Evolutionary conservation across 2,329 filamentous ascomycete genomes (phyloP).

Genomic region (Scedosporium minutisporum): DNA sequence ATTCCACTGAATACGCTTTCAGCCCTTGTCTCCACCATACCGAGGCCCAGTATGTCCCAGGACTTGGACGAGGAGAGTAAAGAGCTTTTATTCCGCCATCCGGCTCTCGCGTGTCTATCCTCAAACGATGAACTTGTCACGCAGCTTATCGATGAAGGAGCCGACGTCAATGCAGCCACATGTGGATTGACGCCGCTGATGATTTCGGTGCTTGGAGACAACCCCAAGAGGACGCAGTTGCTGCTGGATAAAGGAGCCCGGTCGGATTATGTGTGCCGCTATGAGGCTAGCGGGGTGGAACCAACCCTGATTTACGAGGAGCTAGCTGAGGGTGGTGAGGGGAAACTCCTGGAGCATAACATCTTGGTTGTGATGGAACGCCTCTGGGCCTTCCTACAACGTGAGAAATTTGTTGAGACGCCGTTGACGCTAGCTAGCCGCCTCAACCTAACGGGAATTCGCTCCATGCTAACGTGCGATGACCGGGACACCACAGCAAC

Average conservation of each 20-base stretch:
- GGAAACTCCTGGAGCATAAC: background rate
- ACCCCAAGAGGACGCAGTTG: background rate
- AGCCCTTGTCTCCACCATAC: background rate
- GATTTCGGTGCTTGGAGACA: background rate
- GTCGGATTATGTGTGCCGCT: background rate
- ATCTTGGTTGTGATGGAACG: background rate
- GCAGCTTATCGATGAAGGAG: background rate
- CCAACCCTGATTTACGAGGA: background rate
- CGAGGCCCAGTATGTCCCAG: background rate
- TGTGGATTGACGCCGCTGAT: background rate
- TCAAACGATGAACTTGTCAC: background rate
- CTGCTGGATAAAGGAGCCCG: background rate
- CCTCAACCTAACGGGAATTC: background rate
- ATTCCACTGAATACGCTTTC: background rate
- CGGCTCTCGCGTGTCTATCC: background rate
- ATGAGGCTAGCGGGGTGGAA: background rate
- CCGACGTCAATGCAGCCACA: background rate
- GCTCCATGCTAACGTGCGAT: background rate
- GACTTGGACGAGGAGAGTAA: background rate
- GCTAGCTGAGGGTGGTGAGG: background rate
- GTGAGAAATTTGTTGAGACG: background rate
- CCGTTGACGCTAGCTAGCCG: background rate
- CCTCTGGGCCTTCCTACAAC: background rate
- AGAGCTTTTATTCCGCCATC: background rate
- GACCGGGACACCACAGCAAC: background rate